phyloP scores from a whole-genome alignment of 441 rosid species.

The Macaranga tanarius region DNA sequence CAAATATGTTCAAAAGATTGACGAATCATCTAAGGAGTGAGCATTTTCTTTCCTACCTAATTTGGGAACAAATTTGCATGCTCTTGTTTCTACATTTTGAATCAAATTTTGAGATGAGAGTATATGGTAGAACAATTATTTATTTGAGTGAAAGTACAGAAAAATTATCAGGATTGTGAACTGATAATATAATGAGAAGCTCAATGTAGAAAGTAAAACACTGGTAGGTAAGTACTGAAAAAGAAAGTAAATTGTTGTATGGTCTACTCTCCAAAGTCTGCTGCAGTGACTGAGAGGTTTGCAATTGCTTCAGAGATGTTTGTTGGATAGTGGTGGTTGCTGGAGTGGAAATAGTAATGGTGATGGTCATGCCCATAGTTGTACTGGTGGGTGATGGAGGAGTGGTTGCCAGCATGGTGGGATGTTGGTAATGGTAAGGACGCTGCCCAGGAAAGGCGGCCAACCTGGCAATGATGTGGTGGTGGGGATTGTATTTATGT shows the following conservation, averaged over 20 bases:
- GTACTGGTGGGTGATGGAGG: not conserved
- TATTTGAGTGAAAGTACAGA: not conserved
- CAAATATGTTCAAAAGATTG: constrained; percentile 90
- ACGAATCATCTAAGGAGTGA: constrained; percentile 78
- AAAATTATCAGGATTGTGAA: not conserved
- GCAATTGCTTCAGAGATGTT: too few relatives aligned
- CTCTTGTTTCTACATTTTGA: constrained; percentile 18
- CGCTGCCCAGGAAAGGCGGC: not conserved
- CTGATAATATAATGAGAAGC: not conserved
- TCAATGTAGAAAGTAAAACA: not conserved
- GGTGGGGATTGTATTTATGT: not conserved
- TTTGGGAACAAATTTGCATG: constrained; percentile 7
- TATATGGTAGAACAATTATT: not conserved
- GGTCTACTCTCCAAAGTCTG: not conserved
- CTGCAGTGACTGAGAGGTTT: not conserved
- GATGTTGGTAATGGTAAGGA: not conserved
- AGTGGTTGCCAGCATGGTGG: not conserved
- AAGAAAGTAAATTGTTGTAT: too few relatives aligned
- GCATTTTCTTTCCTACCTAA: constrained; percentile 28
- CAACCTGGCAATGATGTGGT: not conserved
- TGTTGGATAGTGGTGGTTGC: not conserved
- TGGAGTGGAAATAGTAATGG: not conserved
- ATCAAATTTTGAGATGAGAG: constrained; percentile 5
- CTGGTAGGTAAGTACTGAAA: not conserved
- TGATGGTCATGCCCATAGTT: not conserved